Conservation (phyloP, 176 grass and related monocot genomes). For the Cenchrus purpureus region DNA sequence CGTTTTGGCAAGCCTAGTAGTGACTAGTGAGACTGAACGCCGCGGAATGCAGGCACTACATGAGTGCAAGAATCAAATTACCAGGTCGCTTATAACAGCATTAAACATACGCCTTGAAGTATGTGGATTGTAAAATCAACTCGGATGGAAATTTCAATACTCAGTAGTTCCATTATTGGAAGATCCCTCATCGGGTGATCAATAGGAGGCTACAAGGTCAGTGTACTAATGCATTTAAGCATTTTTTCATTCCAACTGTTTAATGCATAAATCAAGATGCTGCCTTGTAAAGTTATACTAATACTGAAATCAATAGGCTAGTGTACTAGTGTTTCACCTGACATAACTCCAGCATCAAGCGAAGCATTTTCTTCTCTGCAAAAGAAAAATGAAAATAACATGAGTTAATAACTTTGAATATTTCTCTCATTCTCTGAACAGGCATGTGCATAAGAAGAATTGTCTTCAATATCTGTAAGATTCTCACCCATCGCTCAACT, state of each 20-base stretch:
- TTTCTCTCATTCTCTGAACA: constrained; percentile 18
- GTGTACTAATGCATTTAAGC: neutral
- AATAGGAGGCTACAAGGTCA: neutral
- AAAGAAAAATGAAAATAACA: constrained; percentile 38
- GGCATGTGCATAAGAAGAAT: neutral
- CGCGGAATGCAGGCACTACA: neutral
- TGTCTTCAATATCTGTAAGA: constrained; percentile 8
- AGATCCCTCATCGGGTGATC: neutral
- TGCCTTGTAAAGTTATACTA: neutral
- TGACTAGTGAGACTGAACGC: neutral
- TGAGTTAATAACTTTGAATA: constrained; percentile 26
- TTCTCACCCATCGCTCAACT: constrained; percentile 88
- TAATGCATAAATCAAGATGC: neutral
- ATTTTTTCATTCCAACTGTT: neutral
- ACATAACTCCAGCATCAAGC: constrained; percentile 54
- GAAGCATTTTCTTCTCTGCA: constrained; percentile 89
- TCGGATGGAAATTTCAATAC: neutral
- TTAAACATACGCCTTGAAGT: neutral
- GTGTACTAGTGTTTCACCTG: constrained; percentile 28
- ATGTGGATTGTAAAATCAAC: neutral
- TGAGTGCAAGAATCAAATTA: constrained; percentile 9
- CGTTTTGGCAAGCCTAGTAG: neutral
- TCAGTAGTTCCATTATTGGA: neutral
- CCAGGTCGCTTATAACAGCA: neutral
- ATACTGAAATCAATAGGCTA: constrained; percentile 32